Evolutionary conservation across 257 asterid genomes (phyloP).

Genomic region (Solanum microdontum): DNA sequence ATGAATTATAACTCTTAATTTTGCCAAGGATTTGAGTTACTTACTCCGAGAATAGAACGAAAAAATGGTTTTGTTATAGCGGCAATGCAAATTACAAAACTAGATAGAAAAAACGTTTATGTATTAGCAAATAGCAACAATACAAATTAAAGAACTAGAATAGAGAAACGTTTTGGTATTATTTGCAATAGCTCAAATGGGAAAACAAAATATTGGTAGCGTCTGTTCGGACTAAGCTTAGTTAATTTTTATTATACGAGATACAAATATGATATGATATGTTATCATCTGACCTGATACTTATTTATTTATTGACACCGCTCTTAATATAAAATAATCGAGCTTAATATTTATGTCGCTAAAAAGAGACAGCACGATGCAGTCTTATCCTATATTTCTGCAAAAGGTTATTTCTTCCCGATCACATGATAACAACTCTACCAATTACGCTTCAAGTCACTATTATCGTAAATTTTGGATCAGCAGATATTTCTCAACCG

Average conservation of each 20-base stretch:
- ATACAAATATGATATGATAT: neutral
- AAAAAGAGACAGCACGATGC: neutral
- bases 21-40: neutral
- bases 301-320: neutral
- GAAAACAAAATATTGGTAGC: neutral
- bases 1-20: neutral
- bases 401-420: neutral
- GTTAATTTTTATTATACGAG: neutral
- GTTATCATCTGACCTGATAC: neutral
- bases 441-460: neutral
- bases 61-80: neutral
- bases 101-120: neutral
- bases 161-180: neutral
- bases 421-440: neutral
- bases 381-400: too few species aligned
- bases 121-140: neutral
- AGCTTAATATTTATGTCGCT: neutral
- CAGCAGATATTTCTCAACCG: neutral
- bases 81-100: neutral
- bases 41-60: neutral
- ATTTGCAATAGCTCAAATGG: neutral
- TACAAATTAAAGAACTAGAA: neutral
- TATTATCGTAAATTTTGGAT: neutral
- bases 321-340: neutral
- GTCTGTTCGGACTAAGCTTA: neutral